Conservation (phyloP, 306 rosid genomes). For the Adenanthera pavonina region DNA sequence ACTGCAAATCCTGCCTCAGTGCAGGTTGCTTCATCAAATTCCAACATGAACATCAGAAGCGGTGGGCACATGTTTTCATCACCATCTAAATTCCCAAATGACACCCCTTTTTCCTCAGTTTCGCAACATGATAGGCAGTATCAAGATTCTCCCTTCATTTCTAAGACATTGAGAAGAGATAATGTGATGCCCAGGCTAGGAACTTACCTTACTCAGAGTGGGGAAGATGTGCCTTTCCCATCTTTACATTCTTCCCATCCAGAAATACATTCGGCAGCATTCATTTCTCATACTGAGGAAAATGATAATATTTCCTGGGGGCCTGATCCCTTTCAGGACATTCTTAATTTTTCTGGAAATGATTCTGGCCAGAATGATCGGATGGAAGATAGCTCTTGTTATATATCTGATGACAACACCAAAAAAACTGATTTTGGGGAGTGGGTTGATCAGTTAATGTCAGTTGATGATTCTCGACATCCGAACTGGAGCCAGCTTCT, state of each 20-base stretch:
- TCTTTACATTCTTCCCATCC: constrained; percentile 46
- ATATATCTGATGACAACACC: constrained; percentile 46
- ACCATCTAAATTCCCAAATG: constrained; percentile 39
- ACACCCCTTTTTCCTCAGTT: constrained; percentile 41
- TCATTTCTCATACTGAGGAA: constrained; percentile 47
- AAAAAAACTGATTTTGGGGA: constrained; percentile 54
- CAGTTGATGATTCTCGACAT: constrained; percentile 49
- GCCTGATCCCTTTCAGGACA: constrained; percentile 52
- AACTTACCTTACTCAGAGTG: neutral
- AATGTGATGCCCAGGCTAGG: constrained; percentile 9
- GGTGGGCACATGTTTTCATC: constrained; percentile 49
- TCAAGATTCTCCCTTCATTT: constrained; percentile 54
- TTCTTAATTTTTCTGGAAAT: constrained; percentile 51
- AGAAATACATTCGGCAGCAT: constrained; percentile 47
- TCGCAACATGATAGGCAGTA: constrained; percentile 49
- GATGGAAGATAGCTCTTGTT: constrained; percentile 49
- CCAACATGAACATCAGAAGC: constrained; percentile 43
- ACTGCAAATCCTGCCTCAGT: constrained; percentile 48
- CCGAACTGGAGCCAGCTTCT: constrained; percentile 64
- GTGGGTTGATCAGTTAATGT: constrained; percentile 61
- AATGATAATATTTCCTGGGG: constrained; percentile 51
- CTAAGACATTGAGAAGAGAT: constrained; percentile 45
- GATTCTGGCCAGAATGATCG: constrained; percentile 54
- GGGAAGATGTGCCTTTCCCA: constrained; percentile 39
- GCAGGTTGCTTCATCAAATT: constrained; percentile 47